Evolutionary conservation across 1,284 basidiomycete genomes (phyloP).

Genomic region (Malassezia restricta): DNA sequence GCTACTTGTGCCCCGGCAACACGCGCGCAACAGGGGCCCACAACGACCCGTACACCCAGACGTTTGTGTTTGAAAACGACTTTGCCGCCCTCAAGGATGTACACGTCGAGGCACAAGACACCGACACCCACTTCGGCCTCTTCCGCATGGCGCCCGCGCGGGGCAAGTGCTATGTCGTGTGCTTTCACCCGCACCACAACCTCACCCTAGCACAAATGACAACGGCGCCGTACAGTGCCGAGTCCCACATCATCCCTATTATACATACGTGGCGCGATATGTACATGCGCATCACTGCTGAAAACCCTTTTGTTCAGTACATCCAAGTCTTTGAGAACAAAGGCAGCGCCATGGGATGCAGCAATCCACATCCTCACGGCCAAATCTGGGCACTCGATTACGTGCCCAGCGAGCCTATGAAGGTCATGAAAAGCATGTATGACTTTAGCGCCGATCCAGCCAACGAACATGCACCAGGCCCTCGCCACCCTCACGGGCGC

Average conservation of each 20-base stretch:
- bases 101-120: background rate
- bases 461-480: slow-evolving; percentile 32
- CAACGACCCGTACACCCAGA: slow-evolving; percentile 62
- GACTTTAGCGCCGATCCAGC: slow-evolving; percentile 24
- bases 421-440: slow-evolving; percentile 25
- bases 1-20: slow-evolving; percentile 86
- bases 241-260: slow-evolving; percentile 58
- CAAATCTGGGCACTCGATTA: slow-evolving; percentile 64
- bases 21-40: slow-evolving; percentile 60
- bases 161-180: slow-evolving; percentile 76
- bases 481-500: slow-evolving; percentile 55
- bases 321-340: slow-evolving; percentile 62
- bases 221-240: slow-evolving; percentile 39
- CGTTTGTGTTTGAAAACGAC: slow-evolving; percentile 68
- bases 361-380: slow-evolving; percentile 88
- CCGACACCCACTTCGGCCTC: slow-evolving; percentile 43
- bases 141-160: slow-evolving; percentile 62
- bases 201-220: slow-evolving; percentile 70
- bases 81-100: slow-evolving; percentile 65
- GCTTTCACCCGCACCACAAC: slow-evolving; percentile 81
- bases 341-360: slow-evolving; percentile 88
- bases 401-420: slow-evolving; percentile 35
- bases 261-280: slow-evolving; percentile 60
- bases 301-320: slow-evolving; percentile 41
- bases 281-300: slow-evolving; percentile 32